These are phyloP conservation scores for Verticillium isaacii DNA, from an alignment of 2,329 filamentous ascomycete species.

Conservation along the genomic window DNA sequence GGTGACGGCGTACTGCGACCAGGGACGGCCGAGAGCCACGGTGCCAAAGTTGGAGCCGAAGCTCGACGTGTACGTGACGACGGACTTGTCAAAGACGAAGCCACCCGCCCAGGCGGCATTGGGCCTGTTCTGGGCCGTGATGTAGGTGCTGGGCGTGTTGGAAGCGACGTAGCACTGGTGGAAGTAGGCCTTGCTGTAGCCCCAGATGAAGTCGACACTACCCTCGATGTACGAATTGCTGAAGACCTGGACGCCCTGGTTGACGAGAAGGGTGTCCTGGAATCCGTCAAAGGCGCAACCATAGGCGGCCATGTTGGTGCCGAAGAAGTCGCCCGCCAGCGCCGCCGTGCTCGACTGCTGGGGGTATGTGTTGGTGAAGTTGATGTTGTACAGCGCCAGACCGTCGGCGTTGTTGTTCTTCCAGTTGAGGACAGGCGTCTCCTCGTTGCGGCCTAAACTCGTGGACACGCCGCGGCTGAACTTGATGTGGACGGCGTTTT, in stretches of 20 bases:
- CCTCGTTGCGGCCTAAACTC: constrained; percentile 32
- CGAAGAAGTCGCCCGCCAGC: constrained; percentile 26
- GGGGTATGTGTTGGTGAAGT: constrained; percentile 36
- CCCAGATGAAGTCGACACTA: constrained; percentile 45
- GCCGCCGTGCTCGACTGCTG: constrained; percentile 17
- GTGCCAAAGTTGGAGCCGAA: constrained; percentile 12
- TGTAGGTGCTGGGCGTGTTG: constrained; percentile 24
- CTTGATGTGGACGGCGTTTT: constrained; percentile 29
- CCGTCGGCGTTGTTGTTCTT: constrained; percentile 37
- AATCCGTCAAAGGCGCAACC: constrained; percentile 38
- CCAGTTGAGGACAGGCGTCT: constrained; percentile 36
- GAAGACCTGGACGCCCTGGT: constrained; percentile 41
- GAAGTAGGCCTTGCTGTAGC: constrained; percentile 28
- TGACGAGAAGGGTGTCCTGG: constrained; percentile 44
- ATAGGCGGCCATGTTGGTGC: constrained; percentile 31
- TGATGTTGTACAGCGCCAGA: constrained; percentile 58
- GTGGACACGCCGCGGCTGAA: constrained; percentile 32
- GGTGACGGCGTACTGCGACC: constrained; percentile 39
- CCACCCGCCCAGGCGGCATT: constrained; percentile 22
- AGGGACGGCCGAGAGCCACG: constrained; percentile 38
- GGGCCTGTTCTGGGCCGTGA: constrained; percentile 25
- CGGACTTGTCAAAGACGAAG: constrained; percentile 25
- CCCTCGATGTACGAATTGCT: constrained; percentile 36
- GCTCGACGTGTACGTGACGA: constrained; percentile 14
- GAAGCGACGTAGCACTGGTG: constrained; percentile 31